A percentile compares a stretch with the other conserved stretches of the same genome.
These are phyloP conservation scores for Coriolopsis trogii DNA, from an alignment of 1,284 basidiomycete species.

Conservation along the genomic window DNA sequence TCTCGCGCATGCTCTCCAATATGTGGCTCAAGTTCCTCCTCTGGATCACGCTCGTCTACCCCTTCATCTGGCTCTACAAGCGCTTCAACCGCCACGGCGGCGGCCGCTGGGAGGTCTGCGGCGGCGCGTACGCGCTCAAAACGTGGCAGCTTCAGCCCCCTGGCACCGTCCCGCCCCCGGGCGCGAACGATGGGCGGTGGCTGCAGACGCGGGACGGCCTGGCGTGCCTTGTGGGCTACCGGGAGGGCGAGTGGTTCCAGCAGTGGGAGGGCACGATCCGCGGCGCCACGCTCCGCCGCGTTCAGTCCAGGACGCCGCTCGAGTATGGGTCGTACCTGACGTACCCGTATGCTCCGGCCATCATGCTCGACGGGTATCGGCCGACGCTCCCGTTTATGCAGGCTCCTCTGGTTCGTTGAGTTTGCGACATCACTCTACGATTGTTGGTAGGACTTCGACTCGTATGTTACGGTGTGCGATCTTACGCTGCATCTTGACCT, in stretches of 20 bases:
- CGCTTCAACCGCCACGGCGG: conserved; percentile 62
- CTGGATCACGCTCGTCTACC: conserved; percentile 67
- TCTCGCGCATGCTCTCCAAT: conserved; percentile 65
- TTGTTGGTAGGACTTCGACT: too few relatives aligned
- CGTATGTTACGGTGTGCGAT: too few relatives aligned
- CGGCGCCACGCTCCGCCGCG: conserved; percentile 30
- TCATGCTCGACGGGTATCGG: conserved; percentile 38
- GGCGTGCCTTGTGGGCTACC: conserved; percentile 52
- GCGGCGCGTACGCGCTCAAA: conserved; percentile 69
- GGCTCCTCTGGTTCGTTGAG: neutral
- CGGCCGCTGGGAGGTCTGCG: conserved; percentile 69
- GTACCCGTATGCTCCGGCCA: neutral
- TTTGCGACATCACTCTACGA: neutral
- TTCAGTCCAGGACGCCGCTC: conserved; percentile 34
- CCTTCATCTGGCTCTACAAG: conserved; percentile 75
- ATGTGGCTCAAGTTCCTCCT: conserved; percentile 66
- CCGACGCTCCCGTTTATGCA: neutral
- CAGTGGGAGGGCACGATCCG: conserved; percentile 71
- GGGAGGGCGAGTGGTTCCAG: conserved; percentile 78
- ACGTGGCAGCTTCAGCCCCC: conserved; percentile 37
- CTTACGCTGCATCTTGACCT: too few relatives aligned
- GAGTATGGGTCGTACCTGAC: conserved; percentile 1
- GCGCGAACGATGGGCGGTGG: conserved; percentile 25
- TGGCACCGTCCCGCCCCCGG: conserved; percentile 19
- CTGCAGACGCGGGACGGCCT: conserved; percentile 36